These are phyloP conservation scores for Keqinozyma sinolaborantium DNA, from an alignment of 1,139 yeast species.

Conservation along the genomic window DNA sequence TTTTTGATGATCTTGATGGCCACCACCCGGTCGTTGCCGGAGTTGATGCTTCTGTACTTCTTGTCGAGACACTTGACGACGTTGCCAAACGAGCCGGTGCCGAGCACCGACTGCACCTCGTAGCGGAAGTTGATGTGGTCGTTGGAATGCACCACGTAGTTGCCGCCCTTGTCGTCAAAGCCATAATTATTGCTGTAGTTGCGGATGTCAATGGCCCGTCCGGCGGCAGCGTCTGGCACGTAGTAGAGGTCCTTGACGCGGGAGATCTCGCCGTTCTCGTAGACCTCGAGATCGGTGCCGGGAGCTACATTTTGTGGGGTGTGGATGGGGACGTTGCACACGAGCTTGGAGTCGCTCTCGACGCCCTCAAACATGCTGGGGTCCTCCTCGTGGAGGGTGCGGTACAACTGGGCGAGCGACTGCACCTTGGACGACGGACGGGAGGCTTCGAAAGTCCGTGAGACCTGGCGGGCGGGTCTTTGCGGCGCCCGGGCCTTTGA, in stretches of 20 bases:
- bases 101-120: constrained; percentile 56
- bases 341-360: constrained; percentile 3
- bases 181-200: constrained; percentile 55
- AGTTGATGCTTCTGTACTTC: constrained; percentile 33
- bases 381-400: constrained; percentile 17
- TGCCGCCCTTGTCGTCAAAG: constrained; percentile 68
- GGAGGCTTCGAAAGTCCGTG: constrained; percentile 1
- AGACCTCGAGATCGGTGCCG: constrained; percentile 21
- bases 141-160: constrained; percentile 51
- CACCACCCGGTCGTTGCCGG: constrained; percentile 30
- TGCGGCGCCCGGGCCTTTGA: constrained; percentile 4
- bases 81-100: constrained; percentile 84
- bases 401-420: constrained; percentile 17
- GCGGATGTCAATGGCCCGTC: constrained; percentile 37
- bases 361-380: constrained; percentile 16
- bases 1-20: constrained; percentile 80
- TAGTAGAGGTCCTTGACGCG: constrained; percentile 39
- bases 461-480: neutral
- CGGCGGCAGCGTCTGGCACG: constrained; percentile 20
- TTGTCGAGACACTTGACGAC: constrained; percentile 73
- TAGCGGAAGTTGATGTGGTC: constrained; percentile 81
- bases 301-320: neutral
- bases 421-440: constrained; percentile 10
- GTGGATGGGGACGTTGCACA: neutral
- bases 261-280: constrained; percentile 52